A percentile compares a stretch with the other conserved stretches of the same genome.
Conservation (phyloP, 805 yeast species). For the Blastobotrys parvus region DNA sequence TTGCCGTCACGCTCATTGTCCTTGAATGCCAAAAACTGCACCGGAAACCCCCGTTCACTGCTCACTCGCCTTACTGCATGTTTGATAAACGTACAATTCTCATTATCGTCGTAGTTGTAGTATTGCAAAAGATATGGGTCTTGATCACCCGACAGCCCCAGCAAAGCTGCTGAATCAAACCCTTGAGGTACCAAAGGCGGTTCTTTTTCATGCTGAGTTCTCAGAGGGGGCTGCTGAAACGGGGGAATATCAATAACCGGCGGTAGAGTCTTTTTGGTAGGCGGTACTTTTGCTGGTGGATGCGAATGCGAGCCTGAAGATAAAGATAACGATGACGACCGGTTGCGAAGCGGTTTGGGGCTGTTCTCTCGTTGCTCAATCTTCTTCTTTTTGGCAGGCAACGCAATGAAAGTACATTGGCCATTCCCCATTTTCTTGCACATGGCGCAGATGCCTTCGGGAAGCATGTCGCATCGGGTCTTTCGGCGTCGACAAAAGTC, state of each 20-base stretch:
- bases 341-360: not conserved
- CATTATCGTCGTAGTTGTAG: conserved; percentile 19
- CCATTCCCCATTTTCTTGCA: conserved; percentile 14
- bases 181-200: conserved; percentile 21
- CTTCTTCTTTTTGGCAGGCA: conserved; percentile 13
- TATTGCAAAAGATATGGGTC: conserved; percentile 26
- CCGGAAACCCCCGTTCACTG: conserved; percentile 19
- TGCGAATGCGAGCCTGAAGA: not conserved
- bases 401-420: conserved; percentile 15
- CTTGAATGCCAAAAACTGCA: conserved; percentile 19
- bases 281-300: not conserved
- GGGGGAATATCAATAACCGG: conserved; percentile 11
- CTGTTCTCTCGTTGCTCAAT: not conserved
- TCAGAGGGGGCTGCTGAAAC: conserved; percentile 10
- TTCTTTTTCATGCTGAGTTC: conserved; percentile 6
- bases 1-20: conserved; percentile 12
- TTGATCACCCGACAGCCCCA: conserved; percentile 27
- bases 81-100: conserved; percentile 21
- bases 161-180: conserved; percentile 19
- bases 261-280: not conserved
- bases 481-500: conserved; percentile 18
- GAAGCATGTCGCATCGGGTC: conserved; percentile 13
- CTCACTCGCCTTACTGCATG: conserved; percentile 21
- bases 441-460: conserved; percentile 10
- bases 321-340: not conserved